Evolutionary conservation across 345 rosid species (phyloP).

Genomic region (Rhodamnia argentea): DNA sequence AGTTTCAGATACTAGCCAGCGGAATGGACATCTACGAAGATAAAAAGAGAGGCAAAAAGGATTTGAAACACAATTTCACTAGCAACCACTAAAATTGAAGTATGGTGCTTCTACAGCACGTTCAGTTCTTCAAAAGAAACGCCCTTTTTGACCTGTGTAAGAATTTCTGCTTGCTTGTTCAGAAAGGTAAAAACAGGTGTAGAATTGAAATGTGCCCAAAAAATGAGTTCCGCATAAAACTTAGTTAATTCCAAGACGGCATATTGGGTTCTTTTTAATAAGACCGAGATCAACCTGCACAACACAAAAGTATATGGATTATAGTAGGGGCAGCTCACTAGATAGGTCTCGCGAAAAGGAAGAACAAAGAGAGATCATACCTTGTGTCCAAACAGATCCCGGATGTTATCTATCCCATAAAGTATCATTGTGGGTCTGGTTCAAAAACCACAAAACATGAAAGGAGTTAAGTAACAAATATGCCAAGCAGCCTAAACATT

Average conservation of each 20-base stretch:
- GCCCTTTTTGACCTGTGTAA: background rate
- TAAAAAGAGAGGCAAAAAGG: background rate
- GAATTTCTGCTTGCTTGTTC: background rate
- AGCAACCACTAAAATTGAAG: background rate
- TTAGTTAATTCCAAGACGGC: conserved; percentile 52
- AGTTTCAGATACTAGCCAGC: no score
- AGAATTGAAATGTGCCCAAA: background rate
- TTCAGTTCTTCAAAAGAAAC: background rate
- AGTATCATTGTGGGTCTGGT: conserved; percentile 93
- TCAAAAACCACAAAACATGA: background rate
- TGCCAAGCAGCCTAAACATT: background rate
- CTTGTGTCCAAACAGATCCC: conserved; percentile 97
- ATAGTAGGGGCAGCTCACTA: background rate
- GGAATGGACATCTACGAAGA: no score
- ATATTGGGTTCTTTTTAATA: conserved; percentile 64
- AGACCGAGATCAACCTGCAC: conserved; percentile 81
- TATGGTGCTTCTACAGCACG: background rate
- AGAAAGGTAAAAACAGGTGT: background rate
- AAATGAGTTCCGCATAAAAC: background rate
- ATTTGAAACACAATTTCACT: background rate
- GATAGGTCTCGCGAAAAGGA: background rate
- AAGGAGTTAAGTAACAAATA: background rate
- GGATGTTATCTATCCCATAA: conserved; percentile 62
- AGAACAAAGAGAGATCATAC: conserved; percentile 19
- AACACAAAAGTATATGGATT: background rate